Percentiles rank a stretch among this genome's conserved stretches.
Conservation (phyloP, 2,329 filamentous ascomycete genomes). For the Talaromyces funiculosus region DNA sequence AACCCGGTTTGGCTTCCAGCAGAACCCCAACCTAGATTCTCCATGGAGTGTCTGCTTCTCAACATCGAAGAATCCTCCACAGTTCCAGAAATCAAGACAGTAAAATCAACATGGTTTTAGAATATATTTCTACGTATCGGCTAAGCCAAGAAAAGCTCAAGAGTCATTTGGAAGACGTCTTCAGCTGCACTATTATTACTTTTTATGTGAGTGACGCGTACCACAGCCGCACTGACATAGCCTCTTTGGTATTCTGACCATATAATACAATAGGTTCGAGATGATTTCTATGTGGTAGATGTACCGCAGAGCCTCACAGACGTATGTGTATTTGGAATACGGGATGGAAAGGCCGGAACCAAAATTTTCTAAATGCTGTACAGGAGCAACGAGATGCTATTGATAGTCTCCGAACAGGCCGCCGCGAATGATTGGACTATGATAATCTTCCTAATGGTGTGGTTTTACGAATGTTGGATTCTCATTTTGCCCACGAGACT, state of each 20-base stretch:
- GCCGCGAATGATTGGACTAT: background rate
- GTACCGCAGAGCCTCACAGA: background rate
- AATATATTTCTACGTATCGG: background rate
- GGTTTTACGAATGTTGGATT: background rate
- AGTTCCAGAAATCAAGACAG: background rate
- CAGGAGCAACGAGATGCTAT: background rate
- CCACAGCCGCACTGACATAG: background rate
- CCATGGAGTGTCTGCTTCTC: background rate
- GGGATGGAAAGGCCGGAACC: background rate
- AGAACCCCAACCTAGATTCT: background rate
- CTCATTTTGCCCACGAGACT: background rate
- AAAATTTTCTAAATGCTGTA: background rate
- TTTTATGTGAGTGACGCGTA: background rate
- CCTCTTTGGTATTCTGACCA: background rate
- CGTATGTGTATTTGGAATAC: background rate
- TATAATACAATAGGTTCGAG: background rate
- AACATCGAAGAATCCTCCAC: background rate
- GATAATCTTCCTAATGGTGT: background rate
- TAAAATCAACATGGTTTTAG: background rate
- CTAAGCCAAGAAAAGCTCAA: background rate
- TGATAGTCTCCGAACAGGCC: background rate
- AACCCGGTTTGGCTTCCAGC: background rate
- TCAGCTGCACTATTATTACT: background rate
- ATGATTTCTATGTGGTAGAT: slow-evolving; percentile 1
- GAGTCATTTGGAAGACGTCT: background rate